Conservation (phyloP, 2,329 filamentous ascomycete species). For the Phialocephala sp. region DNA sequence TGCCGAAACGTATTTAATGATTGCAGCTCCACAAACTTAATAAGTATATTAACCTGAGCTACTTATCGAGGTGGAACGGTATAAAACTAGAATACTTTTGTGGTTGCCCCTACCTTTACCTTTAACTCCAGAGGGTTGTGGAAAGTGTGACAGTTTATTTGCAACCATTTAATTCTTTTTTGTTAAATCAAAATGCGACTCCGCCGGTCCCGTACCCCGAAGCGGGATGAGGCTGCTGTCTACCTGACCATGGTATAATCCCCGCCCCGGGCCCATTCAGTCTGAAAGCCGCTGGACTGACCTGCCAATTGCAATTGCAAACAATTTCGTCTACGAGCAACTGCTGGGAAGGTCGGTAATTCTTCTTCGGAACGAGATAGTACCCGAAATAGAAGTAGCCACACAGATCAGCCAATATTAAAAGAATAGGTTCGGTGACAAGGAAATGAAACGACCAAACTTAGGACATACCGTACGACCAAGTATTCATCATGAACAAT, state of each 20-base stretch:
- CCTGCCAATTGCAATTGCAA: no score
- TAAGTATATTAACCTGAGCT: not conserved
- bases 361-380: no score
- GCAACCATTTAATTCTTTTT: not conserved
- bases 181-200: not conserved
- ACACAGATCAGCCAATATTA: no score
- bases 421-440: no score
- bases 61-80: not conserved
- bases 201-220: not conserved
- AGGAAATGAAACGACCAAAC: no score
- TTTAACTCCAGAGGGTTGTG: not conserved
- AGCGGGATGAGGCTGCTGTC: not conserved
- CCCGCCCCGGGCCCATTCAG: not conserved
- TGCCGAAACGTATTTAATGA: constrained; percentile 81
- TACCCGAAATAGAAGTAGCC: no score
- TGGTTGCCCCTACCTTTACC: not conserved
- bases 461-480: no score
- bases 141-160: not conserved
- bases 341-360: no score
- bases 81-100: not conserved
- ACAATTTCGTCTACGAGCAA: no score
- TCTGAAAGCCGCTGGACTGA: not conserved
- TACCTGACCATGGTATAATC: not conserved
- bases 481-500: no score
- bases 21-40: not conserved